These are phyloP conservation scores for Dryas octopetala DNA, from an alignment of 306 rosid genomes.

Conservation along the genomic window DNA sequence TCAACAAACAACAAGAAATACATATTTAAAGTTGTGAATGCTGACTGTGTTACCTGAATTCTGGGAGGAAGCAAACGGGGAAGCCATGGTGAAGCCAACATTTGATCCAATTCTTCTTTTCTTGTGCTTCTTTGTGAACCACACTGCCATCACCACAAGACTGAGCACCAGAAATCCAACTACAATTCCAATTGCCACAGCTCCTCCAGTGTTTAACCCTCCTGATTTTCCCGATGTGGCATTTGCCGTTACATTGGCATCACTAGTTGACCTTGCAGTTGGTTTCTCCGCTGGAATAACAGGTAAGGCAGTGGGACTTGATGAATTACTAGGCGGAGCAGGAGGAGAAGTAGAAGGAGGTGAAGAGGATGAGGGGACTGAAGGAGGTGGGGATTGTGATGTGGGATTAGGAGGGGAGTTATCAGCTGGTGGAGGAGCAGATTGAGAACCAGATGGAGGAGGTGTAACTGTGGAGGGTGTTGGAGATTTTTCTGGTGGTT, in stretches of 20 bases:
- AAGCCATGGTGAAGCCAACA: conserved; percentile 50
- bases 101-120: conserved; percentile 40
- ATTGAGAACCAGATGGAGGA: conserved; percentile 51
- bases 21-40: neutral
- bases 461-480: conserved; percentile 45
- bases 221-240: conserved; percentile 35
- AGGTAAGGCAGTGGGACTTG: conserved; percentile 35
- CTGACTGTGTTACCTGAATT: conserved; percentile 69
- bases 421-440: conserved; percentile 45
- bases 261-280: conserved; percentile 48
- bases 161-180: conserved; percentile 68
- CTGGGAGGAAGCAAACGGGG: conserved; percentile 89
- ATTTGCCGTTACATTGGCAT: conserved; percentile 19
- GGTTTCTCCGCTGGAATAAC: conserved; percentile 56
- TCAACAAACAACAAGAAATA: neutral
- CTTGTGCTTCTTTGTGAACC: conserved; percentile 64
- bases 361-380: conserved; percentile 56
- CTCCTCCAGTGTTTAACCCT: conserved; percentile 47
- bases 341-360: conserved; percentile 51
- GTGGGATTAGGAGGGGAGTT: conserved; percentile 39
- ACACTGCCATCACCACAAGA: conserved; percentile 60
- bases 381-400: conserved; percentile 61
- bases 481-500: conserved; percentile 53
- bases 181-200: conserved; percentile 59
- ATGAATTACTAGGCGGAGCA: conserved; percentile 41